Percentiles rank a stretch among this genome's conserved stretches.
Evolutionary conservation across 768 basidiomycete genomes (phyloP).

Genomic region (Suillus plorans): DNA sequence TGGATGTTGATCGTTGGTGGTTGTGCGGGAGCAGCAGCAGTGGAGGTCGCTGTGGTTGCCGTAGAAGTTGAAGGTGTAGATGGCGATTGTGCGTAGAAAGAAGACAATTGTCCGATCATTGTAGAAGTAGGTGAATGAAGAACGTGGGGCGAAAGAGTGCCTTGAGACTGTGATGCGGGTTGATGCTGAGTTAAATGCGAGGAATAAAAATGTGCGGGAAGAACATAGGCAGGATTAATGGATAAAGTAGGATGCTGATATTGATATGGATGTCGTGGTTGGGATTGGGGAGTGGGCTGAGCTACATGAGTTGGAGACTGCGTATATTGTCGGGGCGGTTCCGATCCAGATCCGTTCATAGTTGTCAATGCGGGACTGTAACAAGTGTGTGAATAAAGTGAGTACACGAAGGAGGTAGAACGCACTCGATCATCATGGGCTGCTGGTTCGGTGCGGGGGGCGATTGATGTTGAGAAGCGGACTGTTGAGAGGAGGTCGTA

Average conservation of each 20-base stretch:
- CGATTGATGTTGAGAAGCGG: constrained; percentile 32
- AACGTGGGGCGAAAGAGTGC: constrained; percentile 69
- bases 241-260: constrained; percentile 41
- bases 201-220: constrained; percentile 37
- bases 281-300: constrained; percentile 31
- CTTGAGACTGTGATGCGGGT: constrained; percentile 42
- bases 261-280: constrained; percentile 39
- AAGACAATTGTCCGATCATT: constrained; percentile 34
- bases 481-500: constrained; percentile 26
- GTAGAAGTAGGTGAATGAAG: constrained; percentile 55
- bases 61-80: constrained; percentile 25
- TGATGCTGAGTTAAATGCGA: constrained; percentile 23
- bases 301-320: constrained; percentile 41
- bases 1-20: constrained; percentile 42
- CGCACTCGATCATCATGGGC: constrained; percentile 72
- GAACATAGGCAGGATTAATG: constrained; percentile 42
- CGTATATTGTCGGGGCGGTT: constrained; percentile 45
- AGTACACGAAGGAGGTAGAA: constrained; percentile 18
- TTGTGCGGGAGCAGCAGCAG: constrained; percentile 24
- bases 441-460: constrained; percentile 24
- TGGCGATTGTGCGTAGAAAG: constrained; percentile 34
- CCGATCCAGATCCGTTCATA: constrained; percentile 48
- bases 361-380: constrained; percentile 60
- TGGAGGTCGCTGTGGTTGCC: constrained; percentile 18
- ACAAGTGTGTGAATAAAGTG: constrained; percentile 16